phyloP scores from a whole-genome alignment of 129 eudicot genomes.

The Kitagawia praeruptora region DNA sequence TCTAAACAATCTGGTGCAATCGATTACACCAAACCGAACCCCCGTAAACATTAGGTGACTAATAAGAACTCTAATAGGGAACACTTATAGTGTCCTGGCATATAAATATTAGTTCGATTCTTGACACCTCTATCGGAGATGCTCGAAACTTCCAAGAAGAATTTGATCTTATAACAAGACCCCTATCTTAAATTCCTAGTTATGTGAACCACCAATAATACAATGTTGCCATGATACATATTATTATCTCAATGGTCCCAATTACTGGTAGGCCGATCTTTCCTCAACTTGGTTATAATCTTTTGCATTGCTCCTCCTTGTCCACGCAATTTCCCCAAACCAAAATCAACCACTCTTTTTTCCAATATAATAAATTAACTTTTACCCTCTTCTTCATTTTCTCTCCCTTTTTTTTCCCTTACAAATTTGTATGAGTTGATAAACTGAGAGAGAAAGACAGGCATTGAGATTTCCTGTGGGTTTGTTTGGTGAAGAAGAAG shows the following conservation, averaged over 20 bases:
- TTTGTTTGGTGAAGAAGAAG: conserved; percentile 16
- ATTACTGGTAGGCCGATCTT: conserved; percentile 9
- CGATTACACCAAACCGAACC: too few relatives aligned
- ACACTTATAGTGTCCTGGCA: too few relatives aligned
- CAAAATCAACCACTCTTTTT: conserved; percentile 11
- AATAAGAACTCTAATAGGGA: too few relatives aligned
- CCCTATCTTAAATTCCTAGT: neutral
- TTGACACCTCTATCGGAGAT: too few relatives aligned
- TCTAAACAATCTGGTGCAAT: too few relatives aligned
- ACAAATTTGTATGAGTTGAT: neutral
- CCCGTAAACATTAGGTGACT: too few relatives aligned
- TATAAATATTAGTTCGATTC: too few relatives aligned
- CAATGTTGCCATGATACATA: neutral
- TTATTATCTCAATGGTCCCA: conserved; percentile 1
- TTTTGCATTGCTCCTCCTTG: neutral
- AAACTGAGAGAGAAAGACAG: neutral
- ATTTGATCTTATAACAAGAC: neutral
- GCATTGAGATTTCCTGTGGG: conserved; percentile 14
- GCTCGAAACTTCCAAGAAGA: too few relatives aligned
- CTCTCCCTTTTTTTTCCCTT: neutral
- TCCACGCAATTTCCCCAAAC: neutral
- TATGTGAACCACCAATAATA: conserved; percentile 5
- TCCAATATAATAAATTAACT: neutral
- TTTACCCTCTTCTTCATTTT: neutral
- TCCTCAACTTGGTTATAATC: neutral